phyloP scores from a whole-genome alignment of 345 rosid genomes.

The Eucalyptus microcorys region DNA sequence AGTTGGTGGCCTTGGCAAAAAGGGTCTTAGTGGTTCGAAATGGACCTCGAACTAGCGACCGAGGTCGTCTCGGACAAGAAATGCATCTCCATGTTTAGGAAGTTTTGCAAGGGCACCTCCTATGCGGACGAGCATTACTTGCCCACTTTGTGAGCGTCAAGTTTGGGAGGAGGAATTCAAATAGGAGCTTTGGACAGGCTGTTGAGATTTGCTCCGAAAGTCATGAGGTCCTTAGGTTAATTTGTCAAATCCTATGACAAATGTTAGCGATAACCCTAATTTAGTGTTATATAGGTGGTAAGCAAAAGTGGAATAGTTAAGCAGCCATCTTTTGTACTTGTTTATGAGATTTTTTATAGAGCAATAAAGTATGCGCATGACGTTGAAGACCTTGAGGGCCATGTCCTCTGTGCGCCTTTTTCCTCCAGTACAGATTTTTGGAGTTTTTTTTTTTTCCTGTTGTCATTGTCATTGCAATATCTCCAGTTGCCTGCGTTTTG shows the following conservation, averaged over 20 bases:
- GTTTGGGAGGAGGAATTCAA: conserved; percentile 30
- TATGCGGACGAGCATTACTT: conserved; percentile 69
- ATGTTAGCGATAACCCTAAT: neutral
- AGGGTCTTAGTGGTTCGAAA: conserved; percentile 75
- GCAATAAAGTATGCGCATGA: neutral
- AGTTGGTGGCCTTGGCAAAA: conserved; percentile 35
- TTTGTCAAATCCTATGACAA: neutral
- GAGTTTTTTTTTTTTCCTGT: neutral
- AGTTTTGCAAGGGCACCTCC: conserved; percentile 24
- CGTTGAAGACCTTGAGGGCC: neutral
- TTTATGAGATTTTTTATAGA: neutral
- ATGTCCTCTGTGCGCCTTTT: neutral
- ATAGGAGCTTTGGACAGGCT: conserved; percentile 37
- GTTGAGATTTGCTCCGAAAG: conserved; percentile 36
- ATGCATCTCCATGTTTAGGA: conserved; percentile 25
- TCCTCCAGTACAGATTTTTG: neutral
- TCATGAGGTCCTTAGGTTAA: conserved; percentile 9
- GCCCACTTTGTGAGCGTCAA: conserved; percentile 46
- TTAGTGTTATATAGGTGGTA: neutral
- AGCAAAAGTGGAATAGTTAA: neutral
- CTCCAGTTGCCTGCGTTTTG: neutral
- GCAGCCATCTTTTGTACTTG: neutral
- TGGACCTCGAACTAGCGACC: conserved; percentile 42
- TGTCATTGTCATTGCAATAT: neutral
- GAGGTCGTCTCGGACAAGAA: conserved; percentile 40